Evolutionary conservation across 1,139 yeast species (phyloP).

Genomic region (Saccharomyces pastorianus): DNA sequence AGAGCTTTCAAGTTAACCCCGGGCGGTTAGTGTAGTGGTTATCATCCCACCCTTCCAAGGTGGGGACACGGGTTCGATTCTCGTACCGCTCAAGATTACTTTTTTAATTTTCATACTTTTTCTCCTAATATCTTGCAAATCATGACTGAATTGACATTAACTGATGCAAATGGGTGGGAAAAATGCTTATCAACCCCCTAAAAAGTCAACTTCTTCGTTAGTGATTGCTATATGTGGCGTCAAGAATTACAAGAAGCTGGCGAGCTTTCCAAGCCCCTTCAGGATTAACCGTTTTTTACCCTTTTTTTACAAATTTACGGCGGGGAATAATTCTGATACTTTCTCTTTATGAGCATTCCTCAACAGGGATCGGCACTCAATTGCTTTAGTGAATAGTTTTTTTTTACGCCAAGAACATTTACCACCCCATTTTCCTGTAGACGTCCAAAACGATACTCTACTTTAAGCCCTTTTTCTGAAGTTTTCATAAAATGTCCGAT

Average conservation of each 20-base stretch:
- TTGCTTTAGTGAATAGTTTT: neutral
- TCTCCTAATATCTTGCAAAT: no score
- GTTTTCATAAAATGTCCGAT: neutral
- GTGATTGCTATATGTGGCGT: no score
- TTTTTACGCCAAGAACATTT: neutral
- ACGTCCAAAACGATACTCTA: neutral
- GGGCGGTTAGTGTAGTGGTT: constrained; percentile 36
- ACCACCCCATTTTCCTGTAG: neutral
- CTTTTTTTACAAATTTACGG: neutral
- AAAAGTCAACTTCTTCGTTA: no score
- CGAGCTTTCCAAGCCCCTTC: neutral
- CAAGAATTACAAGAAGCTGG: neutral
- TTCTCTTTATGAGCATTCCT: neutral
- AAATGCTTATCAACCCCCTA: no score
- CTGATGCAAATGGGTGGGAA: no score
- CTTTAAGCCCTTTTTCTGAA: neutral
- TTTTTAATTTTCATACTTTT: no score
- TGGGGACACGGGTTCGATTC: constrained; percentile 35
- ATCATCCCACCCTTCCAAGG: constrained; percentile 35
- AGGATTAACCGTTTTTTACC: neutral
- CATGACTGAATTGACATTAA: no score
- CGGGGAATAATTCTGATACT: neutral
- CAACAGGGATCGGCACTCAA: neutral
- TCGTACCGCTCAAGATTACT: constrained; percentile 32
- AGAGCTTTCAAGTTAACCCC: neutral